These are phyloP conservation scores for Suhomyces faveliae DNA, from an alignment of 805 yeast genomes.

Conservation along the genomic window DNA sequence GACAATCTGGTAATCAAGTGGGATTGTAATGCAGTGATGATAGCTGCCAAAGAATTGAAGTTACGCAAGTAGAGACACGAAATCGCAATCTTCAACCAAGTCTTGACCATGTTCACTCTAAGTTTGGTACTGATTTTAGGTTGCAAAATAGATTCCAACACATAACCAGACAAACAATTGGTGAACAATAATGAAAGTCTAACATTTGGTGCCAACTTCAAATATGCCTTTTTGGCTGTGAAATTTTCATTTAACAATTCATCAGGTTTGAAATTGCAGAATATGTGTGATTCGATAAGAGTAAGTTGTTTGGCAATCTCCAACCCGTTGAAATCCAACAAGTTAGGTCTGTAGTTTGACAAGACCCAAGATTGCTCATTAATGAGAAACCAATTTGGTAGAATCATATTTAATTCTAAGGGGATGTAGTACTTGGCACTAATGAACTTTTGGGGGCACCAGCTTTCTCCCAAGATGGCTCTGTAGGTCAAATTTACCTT, in stretches of 20 bases:
- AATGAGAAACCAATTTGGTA: slow-evolving; percentile 48
- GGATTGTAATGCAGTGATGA: slow-evolving; percentile 73
- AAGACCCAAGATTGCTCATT: slow-evolving; percentile 60
- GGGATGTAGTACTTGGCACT: slow-evolving; percentile 30
- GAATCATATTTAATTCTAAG: slow-evolving; percentile 32
- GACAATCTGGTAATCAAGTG: slow-evolving; percentile 63
- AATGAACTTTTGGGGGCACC: slow-evolving; percentile 38
- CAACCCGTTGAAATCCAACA: slow-evolving; percentile 61
- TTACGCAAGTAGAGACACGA: slow-evolving; percentile 72
- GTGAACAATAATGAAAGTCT: slow-evolving; percentile 64
- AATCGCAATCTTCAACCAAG: slow-evolving; percentile 73
- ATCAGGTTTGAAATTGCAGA: slow-evolving; percentile 59
- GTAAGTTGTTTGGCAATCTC: slow-evolving; percentile 79
- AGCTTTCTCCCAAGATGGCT: slow-evolving; percentile 47
- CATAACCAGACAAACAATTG: slow-evolving; percentile 68
- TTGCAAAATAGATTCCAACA: slow-evolving; percentile 63
- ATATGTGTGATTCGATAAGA: slow-evolving; percentile 65
- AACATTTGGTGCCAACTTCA: slow-evolving; percentile 62
- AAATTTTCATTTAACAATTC: slow-evolving; percentile 67
- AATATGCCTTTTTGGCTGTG: slow-evolving; percentile 56
- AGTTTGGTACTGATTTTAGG: slow-evolving; percentile 48
- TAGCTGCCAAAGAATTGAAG: slow-evolving; percentile 76
- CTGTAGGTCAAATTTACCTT: slow-evolving; percentile 53
- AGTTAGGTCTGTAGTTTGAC: slow-evolving; percentile 50
- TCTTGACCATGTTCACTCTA: slow-evolving; percentile 54